Evolutionary conservation across 169 alveolate genomes (phyloP).

Genomic region (Cardiosporidium cionae): DNA sequence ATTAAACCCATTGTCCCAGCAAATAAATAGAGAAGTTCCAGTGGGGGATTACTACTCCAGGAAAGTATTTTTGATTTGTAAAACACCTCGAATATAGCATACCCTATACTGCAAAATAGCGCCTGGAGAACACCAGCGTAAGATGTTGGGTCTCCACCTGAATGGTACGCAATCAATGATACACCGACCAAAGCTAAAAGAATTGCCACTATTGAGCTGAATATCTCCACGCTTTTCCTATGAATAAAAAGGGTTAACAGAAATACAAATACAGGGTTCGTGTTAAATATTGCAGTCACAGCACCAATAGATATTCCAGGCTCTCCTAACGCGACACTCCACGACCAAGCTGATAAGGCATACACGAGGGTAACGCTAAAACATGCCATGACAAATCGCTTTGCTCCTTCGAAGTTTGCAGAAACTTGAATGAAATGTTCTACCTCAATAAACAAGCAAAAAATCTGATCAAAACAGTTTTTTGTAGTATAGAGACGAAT

Average conservation of each 20-base stretch:
- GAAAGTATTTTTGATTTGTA: slow-evolving; percentile 6
- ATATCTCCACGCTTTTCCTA: not conserved
- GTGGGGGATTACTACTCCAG: slow-evolving; percentile 1
- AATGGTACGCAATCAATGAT: slow-evolving; percentile 14
- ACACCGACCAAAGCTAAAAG: slow-evolving; percentile 18
- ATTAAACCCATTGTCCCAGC: slow-evolving; percentile 16
- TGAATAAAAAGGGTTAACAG: not conserved
- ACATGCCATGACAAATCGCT: slow-evolving; percentile 5
- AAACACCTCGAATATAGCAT: slow-evolving; percentile 21
- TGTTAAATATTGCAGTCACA: slow-evolving; percentile 25
- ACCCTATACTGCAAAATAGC: not conserved
- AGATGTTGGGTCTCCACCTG: slow-evolving; percentile 25
- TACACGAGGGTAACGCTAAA: not conserved
- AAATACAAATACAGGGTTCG: slow-evolving; percentile 16
- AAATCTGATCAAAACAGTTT: too few species aligned
- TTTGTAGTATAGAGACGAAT: too few species aligned
- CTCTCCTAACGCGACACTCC: slow-evolving; percentile 20
- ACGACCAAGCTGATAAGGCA: slow-evolving; percentile 17
- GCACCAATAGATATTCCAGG: slow-evolving; percentile 21
- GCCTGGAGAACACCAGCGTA: slow-evolving; percentile 4
- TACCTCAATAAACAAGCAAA: too few species aligned
- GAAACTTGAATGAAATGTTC: too few species aligned
- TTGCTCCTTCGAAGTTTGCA: too few species aligned
- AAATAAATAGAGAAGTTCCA: not conserved
- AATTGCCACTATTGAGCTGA: slow-evolving; percentile 6